phyloP scores from a whole-genome alignment of 768 basidiomycete species.

The Psilocybe cyanescens region DNA sequence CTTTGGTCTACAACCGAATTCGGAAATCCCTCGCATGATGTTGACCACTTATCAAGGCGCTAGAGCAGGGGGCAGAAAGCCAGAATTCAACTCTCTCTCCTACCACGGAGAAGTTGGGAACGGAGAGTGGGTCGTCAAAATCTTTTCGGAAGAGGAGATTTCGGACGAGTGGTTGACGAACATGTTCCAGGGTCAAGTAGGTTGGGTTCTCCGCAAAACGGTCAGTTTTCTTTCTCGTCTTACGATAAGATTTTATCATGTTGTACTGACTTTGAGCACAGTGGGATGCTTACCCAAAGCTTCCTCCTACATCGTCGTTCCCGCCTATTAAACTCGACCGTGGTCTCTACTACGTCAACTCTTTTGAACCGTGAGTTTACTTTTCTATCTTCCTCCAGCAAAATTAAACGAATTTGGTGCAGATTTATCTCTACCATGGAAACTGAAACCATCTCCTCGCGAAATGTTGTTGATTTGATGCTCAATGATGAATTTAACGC shows the following conservation, averaged over 20 bases:
- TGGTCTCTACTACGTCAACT: constrained; percentile 90
- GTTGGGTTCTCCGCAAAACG: constrained; percentile 86
- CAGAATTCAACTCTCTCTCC: constrained; percentile 87
- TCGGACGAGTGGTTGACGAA: constrained; percentile 71
- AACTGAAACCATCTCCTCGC: constrained; percentile 82
- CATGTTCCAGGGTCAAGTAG: constrained; percentile 67
- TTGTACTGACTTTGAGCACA: constrained; percentile 27
- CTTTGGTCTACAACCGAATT: constrained; percentile 57
- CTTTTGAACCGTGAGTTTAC: constrained; percentile 80
- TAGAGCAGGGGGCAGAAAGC: constrained; percentile 43
- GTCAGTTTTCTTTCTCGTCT: constrained; percentile 34
- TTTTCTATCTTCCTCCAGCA: constrained; percentile 2
- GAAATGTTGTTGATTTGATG: constrained; percentile 83
- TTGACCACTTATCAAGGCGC: constrained; percentile 74
- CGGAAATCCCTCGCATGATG: constrained; percentile 61
- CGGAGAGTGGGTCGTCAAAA: constrained; percentile 80
- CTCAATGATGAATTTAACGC: constrained; percentile 73
- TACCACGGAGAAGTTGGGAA: constrained; percentile 70
- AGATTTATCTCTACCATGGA: constrained; percentile 95
- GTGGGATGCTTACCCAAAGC: constrained; percentile 83
- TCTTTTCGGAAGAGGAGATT: constrained; percentile 73
- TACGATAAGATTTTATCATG: neutral
- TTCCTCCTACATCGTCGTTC: constrained; percentile 68
- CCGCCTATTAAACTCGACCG: constrained; percentile 78
- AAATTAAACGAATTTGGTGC: constrained; percentile 8